Percentiles rank a stretch among this genome's conserved stretches.
Evolutionary conservation across 441 rosid species (phyloP).

Genomic region (Corymbia citriodora): DNA sequence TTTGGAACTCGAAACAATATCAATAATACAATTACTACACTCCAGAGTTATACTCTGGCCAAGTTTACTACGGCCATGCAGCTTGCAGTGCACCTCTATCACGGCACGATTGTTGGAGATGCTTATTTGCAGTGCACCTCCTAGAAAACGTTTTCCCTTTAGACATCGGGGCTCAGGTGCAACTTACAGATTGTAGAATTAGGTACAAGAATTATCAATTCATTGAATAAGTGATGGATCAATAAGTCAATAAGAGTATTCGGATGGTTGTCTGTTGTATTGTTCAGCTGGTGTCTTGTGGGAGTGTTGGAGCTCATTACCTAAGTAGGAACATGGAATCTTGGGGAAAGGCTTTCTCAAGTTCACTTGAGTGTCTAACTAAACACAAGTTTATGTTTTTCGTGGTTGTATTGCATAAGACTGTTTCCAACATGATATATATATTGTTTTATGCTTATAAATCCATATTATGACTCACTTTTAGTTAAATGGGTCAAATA

Average conservation of each 20-base stretch:
- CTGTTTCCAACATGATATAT: background rate
- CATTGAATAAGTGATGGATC: background rate
- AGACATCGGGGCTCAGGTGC: background rate
- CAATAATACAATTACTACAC: background rate
- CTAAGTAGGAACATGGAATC: background rate
- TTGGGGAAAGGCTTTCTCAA: background rate
- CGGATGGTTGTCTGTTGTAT: background rate
- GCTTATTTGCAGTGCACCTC: background rate
- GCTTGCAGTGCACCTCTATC: background rate
- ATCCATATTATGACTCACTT: too few relatives aligned
- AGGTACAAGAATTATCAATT: background rate
- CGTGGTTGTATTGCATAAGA: background rate
- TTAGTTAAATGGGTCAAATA: too few relatives aligned
- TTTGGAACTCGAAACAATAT: background rate
- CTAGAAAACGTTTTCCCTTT: background rate
- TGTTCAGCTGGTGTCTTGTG: background rate
- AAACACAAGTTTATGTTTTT: background rate
- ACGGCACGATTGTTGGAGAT: background rate
- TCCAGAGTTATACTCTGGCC: background rate
- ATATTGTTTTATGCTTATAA: background rate
- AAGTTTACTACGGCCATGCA: background rate
- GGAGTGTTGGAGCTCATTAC: background rate
- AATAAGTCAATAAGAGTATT: too few relatives aligned
- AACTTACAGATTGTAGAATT: background rate
- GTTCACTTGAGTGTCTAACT: background rate